Evolutionary conservation across 306 rosid species (phyloP), one percentile per base, ranked within the genome.

Genomic region (Acacia crassicarpa): DNA sequence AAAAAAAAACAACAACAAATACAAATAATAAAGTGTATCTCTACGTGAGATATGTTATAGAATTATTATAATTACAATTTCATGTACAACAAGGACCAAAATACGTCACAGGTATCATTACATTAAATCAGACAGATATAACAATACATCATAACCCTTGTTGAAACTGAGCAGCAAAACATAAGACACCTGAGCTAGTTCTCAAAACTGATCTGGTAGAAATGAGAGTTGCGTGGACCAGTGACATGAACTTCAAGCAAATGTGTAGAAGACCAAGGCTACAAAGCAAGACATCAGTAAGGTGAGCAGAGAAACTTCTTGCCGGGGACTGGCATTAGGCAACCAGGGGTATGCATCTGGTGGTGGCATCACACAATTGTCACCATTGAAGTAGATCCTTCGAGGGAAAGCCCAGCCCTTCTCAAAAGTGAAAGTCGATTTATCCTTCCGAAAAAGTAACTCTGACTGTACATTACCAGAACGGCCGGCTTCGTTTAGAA

Each of bases 381-480:
- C 97, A 22, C 98, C 98, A n/a, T 95, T 93, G 86, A 93, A 95
- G 85, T 89, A 93, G 83, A 95, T 80, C 76, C 95, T 89, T 43
- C 90, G 86, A 78, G 98, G 97, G 84, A 94, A 94, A 19, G 94
- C 98, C 98, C 98, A 94, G 54, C 97, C 98, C 77, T 93, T 90
- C 10, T 88, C 97, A 32, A 94, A 91, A 67, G 95, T 91, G 76
- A 94, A 94, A 67, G 87, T 85, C 4, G 94, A 83, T 78, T 81
- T 81, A 44, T 90, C 93, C 80, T 94, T 94, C 30, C 49, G 86
- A 77, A 93, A 92, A 35, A 94, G 92, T 71, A 95, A 81, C 88
- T 95, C 98, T 3, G 97, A 91, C 77, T 95, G 98, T 59, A 88
- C 98, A 78, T 95, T 95, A 33, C 98, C 98, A 9, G 11, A 4